A percentile compares a stretch with the other conserved stretches of the same genome.
These are phyloP conservation scores for Colletotrichum nymphaeae DNA, from an alignment of 2,329 filamentous ascomycete genomes.

Conservation along the genomic window DNA sequence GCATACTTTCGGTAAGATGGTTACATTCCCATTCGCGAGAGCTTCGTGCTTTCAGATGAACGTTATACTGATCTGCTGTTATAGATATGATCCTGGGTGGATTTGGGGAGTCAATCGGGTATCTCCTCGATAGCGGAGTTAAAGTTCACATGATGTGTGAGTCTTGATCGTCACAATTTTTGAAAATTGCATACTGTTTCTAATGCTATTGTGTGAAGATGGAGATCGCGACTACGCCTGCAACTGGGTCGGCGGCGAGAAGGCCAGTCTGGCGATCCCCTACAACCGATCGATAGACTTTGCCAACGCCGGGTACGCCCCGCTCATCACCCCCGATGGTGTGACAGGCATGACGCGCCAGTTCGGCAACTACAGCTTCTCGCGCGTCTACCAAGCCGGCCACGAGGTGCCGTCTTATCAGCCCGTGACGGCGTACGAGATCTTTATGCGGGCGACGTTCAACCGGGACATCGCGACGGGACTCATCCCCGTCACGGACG, in stretches of 20 bases:
- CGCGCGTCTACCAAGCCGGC: constrained; percentile 67
- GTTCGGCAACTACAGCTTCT: constrained; percentile 74
- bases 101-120: constrained; percentile 56
- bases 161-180: not conserved
- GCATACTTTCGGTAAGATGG: constrained; percentile 13
- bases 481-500: constrained; percentile 54
- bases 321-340: constrained; percentile 71
- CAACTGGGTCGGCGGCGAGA: constrained; percentile 71
- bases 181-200: not conserved
- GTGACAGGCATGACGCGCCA: constrained; percentile 77
- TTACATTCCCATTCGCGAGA: not conserved
- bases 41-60: constrained; percentile 1
- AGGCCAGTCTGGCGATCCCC: constrained; percentile 67
- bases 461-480: constrained; percentile 63
- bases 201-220: constrained; percentile 44
- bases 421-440: constrained; percentile 58
- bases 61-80: constrained; percentile 11
- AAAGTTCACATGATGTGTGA: constrained; percentile 71
- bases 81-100: constrained; percentile 44
- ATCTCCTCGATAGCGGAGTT: constrained; percentile 60
- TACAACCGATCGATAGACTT: constrained; percentile 57
- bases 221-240: constrained; percentile 57
- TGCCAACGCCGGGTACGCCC: constrained; percentile 71
- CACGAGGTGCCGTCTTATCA: constrained; percentile 67
- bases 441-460: constrained; percentile 64